Percentiles rank a stretch among this genome's conserved stretches.
These are phyloP conservation scores for Mucor velutinosus DNA, from an alignment of 371 early-diverging fungal genomes.

Conservation along the genomic window DNA sequence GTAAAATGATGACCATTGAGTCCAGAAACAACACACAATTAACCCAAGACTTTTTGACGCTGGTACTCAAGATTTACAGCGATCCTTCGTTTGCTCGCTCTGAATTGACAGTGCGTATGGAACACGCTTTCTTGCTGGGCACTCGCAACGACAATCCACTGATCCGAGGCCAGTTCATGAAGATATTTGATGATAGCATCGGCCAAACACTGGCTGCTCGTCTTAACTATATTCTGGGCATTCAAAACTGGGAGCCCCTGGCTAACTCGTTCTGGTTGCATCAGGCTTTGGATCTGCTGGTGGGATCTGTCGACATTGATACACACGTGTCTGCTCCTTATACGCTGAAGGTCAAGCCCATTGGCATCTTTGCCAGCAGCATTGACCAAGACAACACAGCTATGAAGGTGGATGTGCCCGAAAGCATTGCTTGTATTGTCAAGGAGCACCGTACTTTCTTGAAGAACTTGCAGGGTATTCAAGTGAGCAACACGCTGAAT, in stretches of 20 bases:
- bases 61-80: constrained; percentile 88
- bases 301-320: constrained; percentile 66
- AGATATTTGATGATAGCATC: constrained; percentile 82
- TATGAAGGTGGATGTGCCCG: constrained; percentile 33
- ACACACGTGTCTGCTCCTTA: constrained; percentile 44
- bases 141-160: constrained; percentile 76
- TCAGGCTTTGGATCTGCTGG: constrained; percentile 85
- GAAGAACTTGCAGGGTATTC: constrained; percentile 56
- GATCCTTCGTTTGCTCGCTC: constrained; percentile 79
- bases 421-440: constrained; percentile 43
- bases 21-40: constrained; percentile 65
- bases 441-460: constrained; percentile 64
- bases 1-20: constrained; percentile 88
- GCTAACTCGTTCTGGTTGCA: constrained; percentile 88
- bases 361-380: constrained; percentile 39
- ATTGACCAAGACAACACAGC: constrained; percentile 2
- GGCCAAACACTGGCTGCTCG: constrained; percentile 68
- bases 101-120: constrained; percentile 91
- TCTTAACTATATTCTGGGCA: constrained; percentile 86
- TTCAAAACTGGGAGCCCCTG: constrained; percentile 96
- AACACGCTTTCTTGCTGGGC: constrained; percentile 93
- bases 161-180: constrained; percentile 79
- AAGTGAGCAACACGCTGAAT: constrained; percentile 49
- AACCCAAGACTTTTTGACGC: constrained; percentile 79
- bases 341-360: constrained; percentile 55